Base-by-base conservation (phyloP, 495 filamentous ascomycete species). In the Penicillium taxi region DNA sequence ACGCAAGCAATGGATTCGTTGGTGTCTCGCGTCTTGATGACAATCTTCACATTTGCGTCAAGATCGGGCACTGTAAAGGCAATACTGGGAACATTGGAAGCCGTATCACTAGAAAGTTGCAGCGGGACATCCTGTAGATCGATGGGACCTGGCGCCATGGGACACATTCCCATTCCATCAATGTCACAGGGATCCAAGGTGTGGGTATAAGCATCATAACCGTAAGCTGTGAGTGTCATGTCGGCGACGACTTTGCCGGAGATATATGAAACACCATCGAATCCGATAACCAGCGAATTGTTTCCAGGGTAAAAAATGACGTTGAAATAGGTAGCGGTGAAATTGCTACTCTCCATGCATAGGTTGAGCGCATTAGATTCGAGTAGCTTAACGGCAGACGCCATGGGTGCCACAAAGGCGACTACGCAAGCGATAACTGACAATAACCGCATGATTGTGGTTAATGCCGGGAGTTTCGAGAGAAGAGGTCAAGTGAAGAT, bases 61-160 rank as follows among this genome's bases (percentile, higher is more conserved):
- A 96, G 74, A 60, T 98, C 91, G 30, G 91, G 91, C 32, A 98
- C 80, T 9, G 74, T 82, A 53, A 90, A 98, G 14, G 84, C 82
- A 44, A 96, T 93, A 25, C 81, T 69, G 32, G 89, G 90, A 59
- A 98, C 84, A 18, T 67, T 48, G 1, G 65, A 52, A 17, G 81
- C 59, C 11, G 84, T 77, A 29, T 66, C 59, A 9, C 59, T 47
- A 6, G 69, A 60, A 9, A 94, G 62, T 6, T 65, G 53, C 13
- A 89, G 59, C 44, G 82, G 83, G 46, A 84, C 81, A 14, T 74
- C 68, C 23, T 60, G 47, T 35, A 94, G 69, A 44, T 82, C 69
- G 59, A 96, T 82, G 42, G 82, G 77, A 51, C 87, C 90, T 2
- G 88, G 73, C 18, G 75, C 80, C 91, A 98, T 98, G 30, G 90